Evolutionary conservation across 768 basidiomycete species (phyloP).

Genomic region (Austroboletus eburneus): DNA sequence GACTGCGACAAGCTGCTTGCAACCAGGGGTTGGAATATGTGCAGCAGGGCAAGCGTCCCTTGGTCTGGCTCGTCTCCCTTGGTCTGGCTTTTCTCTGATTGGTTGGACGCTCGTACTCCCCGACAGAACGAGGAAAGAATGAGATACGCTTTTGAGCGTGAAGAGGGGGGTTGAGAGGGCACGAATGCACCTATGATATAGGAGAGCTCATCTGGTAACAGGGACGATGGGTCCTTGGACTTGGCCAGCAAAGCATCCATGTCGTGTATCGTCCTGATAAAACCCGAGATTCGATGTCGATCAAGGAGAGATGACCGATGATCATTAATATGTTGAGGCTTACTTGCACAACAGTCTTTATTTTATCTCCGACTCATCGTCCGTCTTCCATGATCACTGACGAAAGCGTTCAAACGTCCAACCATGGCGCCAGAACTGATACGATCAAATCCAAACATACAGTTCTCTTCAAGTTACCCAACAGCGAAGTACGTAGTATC

Average conservation of each 20-base stretch:
- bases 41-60: conserved; percentile 47
- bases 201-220: conserved; percentile 53
- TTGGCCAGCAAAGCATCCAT: conserved; percentile 33
- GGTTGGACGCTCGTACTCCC: conserved; percentile 41
- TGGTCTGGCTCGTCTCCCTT: conserved; percentile 39
- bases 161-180: conserved; percentile 39
- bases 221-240: conserved; percentile 31
- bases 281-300: conserved; percentile 1
- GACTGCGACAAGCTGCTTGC: conserved; percentile 50
- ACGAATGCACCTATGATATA: conserved; percentile 50
- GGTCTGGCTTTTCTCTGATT: conserved; percentile 31
- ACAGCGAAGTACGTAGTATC: conserved; percentile 69
- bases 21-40: conserved; percentile 48
- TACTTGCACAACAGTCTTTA: too few species aligned
- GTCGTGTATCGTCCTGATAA: neutral
- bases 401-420: conserved; percentile 6
- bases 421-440: conserved; percentile 11
- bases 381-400: conserved; percentile 13
- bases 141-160: conserved; percentile 68
- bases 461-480: conserved; percentile 78
- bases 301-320: too few species aligned
- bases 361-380: neutral
- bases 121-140: conserved; percentile 67
- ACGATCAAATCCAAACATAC: conserved; percentile 66
- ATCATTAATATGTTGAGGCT: too few species aligned